Evolutionary conservation across 2,329 filamentous ascomycete species (phyloP).

Genomic region (Ceratocystis alfenasii): DNA sequence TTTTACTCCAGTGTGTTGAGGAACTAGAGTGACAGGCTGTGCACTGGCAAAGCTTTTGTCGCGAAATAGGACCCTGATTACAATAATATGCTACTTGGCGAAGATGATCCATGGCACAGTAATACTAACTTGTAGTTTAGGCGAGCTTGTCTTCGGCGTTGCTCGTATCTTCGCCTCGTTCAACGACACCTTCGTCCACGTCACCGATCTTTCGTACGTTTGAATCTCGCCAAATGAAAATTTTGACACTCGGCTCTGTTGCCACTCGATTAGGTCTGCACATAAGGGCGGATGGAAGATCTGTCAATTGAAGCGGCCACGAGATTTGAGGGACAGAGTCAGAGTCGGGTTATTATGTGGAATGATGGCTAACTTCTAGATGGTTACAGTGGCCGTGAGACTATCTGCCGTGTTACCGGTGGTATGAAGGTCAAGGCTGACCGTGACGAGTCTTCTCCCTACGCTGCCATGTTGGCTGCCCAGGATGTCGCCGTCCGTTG

Average conservation of each 20-base stretch:
- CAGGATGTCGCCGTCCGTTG: conserved; percentile 89
- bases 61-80: neutral
- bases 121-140: conserved; percentile 35
- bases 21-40: neutral
- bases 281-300: neutral
- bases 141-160: conserved; percentile 95
- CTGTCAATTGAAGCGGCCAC: neutral
- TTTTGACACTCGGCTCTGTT: neutral
- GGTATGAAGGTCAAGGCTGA: conserved; percentile 99
- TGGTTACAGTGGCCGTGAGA: conserved; percentile 92
- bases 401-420: conserved; percentile 98
- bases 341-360: neutral
- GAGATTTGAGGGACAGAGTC: neutral
- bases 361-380: conserved; percentile 49
- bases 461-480: conserved; percentile 99
- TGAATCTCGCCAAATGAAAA: conserved; percentile 12
- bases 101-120: too few species aligned
- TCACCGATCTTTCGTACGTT: conserved; percentile 92
- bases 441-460: conserved; percentile 98
- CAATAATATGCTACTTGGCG: conserved; percentile 21
- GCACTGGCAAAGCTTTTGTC: neutral
- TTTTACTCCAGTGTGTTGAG: conserved; percentile 23
- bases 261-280: neutral
- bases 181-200: conserved; percentile 93
- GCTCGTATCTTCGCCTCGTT: conserved; percentile 95